These are phyloP conservation scores for Epichloe amarillans DNA, from an alignment of 2,329 filamentous ascomycete genomes.

Conservation along the genomic window DNA sequence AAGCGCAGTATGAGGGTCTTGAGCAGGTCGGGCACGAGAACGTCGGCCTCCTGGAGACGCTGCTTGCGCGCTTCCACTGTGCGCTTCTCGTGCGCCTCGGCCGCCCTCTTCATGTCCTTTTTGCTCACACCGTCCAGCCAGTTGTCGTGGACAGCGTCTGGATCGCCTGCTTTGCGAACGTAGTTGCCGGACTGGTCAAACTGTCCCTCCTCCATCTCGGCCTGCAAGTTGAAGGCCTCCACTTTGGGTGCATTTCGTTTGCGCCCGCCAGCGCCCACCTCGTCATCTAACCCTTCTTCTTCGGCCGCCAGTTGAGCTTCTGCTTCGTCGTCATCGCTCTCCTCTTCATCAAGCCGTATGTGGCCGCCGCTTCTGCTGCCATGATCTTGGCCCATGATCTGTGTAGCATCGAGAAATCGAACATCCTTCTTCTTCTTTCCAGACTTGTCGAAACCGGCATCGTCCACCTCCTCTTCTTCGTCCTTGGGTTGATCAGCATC, in stretches of 20 bases:
- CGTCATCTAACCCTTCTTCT: constrained; percentile 70
- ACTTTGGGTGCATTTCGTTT: constrained; percentile 90
- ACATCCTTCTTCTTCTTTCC: constrained; percentile 52
- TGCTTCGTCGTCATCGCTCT: constrained; percentile 49
- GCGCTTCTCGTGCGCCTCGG: constrained; percentile 73
- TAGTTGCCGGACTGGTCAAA: constrained; percentile 91
- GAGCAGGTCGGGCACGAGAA: constrained; percentile 62
- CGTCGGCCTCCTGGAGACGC: constrained; percentile 59
- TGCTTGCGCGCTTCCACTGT: constrained; percentile 63
- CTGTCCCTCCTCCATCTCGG: constrained; percentile 80
- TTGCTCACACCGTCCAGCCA: constrained; percentile 91
- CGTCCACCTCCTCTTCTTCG: constrained; percentile 25
- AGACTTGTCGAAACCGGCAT: constrained; percentile 18
- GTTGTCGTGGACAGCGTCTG: constrained; percentile 77
- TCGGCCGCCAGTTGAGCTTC: constrained; percentile 57
- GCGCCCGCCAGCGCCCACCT: constrained; percentile 78
- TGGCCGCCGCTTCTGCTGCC: constrained; percentile 62
- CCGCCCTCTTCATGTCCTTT: constrained; percentile 87
- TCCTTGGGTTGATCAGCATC: constrained; percentile 29
- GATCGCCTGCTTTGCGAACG: constrained; percentile 76
- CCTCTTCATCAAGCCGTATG: constrained; percentile 46
- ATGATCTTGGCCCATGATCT: constrained; percentile 70
- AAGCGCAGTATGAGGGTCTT: constrained; percentile 58
- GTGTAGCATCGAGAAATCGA: constrained; percentile 40
- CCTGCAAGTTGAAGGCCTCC: constrained; percentile 88